Base-by-base conservation (phyloP, 2,329 filamentous ascomycete species). In the Pseudocercospora fuligena region DNA sequence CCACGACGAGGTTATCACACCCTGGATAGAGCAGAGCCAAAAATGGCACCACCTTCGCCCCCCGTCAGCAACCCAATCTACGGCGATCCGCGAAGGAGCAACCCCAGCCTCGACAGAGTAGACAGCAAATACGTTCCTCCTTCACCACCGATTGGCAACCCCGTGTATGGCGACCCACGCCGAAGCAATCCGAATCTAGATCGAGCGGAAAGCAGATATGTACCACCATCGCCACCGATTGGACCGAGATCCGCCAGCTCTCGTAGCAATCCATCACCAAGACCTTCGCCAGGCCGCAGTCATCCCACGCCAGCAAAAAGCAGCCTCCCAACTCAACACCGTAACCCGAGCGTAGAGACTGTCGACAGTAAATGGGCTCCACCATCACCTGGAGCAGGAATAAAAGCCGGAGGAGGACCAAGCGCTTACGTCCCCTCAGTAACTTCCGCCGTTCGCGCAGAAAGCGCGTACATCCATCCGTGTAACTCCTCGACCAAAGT, bases 51-150 rank as follows among this genome's bases (percentile, higher is more conserved):
- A 12, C 6, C 47, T 51, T 51, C 47, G 7, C 21, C 47, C 19
- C 47, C 47, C 1, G 21, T 53, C 59, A 65, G n/a, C 25, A 53
- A 49, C 19, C 47, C 64, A 40, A 19, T 46, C 46, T 62, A 58
- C 43, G 57, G 21, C 40, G 40, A 43, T 62, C 58, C 64, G 19
- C 64, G 64, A 5, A 61, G 49, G 12, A 65, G 64, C 59, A 62
- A 61, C 31, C 59, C 51, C 33, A 61, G 58, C 54, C 54, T 66
- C 25, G 64, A 66, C 21, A 31, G 60, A 59, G 40, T 62, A 36
- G 60, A 63, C 46, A 60, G 60, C 46, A 60, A 63, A 59, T 33
- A 58, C 19, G 51, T 33, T 12, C 7, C 51, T 27, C 51, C 51
- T 56, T 56, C 51, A 56, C 51, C 27, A 31, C 51, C 51, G 27